Conservation (phyloP, 2,329 filamentous ascomycete species). For the Calycina marina region DNA sequence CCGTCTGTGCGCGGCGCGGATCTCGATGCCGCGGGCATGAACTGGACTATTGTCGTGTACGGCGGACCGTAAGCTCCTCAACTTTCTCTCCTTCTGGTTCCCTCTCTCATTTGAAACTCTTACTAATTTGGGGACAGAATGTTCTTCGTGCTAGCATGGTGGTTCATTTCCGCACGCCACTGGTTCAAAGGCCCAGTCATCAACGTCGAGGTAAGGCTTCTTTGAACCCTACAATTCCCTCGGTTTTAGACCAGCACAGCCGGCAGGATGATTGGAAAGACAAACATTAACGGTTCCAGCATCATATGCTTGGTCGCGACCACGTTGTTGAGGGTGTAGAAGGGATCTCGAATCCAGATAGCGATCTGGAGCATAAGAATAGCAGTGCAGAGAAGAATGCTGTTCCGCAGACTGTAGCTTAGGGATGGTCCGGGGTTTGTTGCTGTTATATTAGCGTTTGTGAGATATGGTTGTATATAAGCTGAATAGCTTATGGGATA, state of each 20-base stretch:
- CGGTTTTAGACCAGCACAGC: neutral
- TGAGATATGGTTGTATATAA: no score
- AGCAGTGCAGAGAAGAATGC: neutral
- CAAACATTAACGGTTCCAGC: neutral
- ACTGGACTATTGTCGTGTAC: constrained; percentile 51
- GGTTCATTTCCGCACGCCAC: constrained; percentile 41
- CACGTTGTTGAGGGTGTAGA: neutral
- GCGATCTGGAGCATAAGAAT: neutral
- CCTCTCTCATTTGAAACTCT: neutral
- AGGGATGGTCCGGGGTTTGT: no score
- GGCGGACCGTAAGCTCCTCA: constrained; percentile 36
- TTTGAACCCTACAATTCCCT: neutral
- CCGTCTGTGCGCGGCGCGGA: constrained; percentile 38
- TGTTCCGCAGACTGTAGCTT: no score
- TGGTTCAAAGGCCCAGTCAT: constrained; percentile 55
- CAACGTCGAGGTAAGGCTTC: constrained; percentile 32
- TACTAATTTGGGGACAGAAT: constrained; percentile 25
- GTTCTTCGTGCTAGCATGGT: constrained; percentile 41
- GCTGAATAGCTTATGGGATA: no score
- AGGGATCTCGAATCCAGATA: neutral
- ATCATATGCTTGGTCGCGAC: neutral
- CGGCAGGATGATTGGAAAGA: neutral
- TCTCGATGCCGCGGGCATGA: constrained; percentile 38
- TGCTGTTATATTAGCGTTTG: no score
- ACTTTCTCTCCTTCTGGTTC: no score